Conservation (phyloP, 23 red algal species). For the Gracilaria gracilis region DNA sequence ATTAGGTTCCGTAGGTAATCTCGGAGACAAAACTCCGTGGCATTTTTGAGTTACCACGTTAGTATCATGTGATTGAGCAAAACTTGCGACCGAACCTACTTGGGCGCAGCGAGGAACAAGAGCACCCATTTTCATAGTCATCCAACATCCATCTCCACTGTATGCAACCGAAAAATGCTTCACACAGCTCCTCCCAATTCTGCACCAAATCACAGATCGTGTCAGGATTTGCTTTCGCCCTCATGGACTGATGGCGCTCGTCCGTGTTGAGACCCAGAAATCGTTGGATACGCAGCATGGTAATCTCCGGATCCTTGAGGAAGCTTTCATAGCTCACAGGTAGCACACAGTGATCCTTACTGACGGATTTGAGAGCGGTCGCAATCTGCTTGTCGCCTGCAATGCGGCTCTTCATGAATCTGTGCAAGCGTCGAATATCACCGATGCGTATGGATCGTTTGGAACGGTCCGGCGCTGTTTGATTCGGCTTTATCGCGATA, state of each 20-base stretch:
- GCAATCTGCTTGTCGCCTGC: conserved; percentile 34
- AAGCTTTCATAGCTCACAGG: conserved; percentile 74
- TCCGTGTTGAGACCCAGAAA: conserved; percentile 52
- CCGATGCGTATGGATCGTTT: conserved; percentile 38
- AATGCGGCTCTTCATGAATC: conserved; percentile 57
- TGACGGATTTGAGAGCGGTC: conserved; percentile 32
- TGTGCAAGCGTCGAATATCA: conserved; percentile 41
- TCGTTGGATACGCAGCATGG: conserved; percentile 25
- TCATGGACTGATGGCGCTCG: conserved; percentile 35
- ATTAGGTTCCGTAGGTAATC: too few species aligned
- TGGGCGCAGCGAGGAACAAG: conserved; percentile 40
- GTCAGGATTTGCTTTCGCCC: conserved; percentile 73
- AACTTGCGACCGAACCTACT: neutral
- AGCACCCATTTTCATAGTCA: conserved; percentile 74
- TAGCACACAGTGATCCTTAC: conserved; percentile 45
- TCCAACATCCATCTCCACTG: conserved; percentile 77
- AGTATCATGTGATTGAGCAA: too few species aligned
- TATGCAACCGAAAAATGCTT: conserved; percentile 68
- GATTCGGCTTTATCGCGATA: conserved; percentile 24
- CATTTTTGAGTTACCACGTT: too few species aligned
- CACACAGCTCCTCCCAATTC: conserved; percentile 66
- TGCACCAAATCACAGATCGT: conserved; percentile 62
- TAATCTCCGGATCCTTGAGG: conserved; percentile 13
- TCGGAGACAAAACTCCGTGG: too few species aligned
- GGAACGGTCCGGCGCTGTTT: neutral